These are phyloP conservation scores for Lithospermum erythrorhizon DNA, from an alignment of 257 asterid species.

Conservation along the genomic window DNA sequence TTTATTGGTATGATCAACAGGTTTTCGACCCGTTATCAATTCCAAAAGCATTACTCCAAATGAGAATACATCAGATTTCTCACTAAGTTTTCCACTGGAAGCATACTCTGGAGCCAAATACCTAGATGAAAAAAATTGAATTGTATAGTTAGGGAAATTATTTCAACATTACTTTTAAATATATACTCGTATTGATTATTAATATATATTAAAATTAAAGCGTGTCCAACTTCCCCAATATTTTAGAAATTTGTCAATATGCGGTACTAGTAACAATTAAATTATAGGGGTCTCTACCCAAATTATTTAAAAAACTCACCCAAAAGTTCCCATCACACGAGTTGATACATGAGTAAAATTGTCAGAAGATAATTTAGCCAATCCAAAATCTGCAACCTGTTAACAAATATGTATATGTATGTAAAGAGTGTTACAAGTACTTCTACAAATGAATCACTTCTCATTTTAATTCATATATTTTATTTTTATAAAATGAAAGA, in stretches of 20 bases:
- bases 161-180: no score
- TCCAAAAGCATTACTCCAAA: constrained; percentile 91
- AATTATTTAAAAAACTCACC: constrained; percentile 27
- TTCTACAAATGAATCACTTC: no score
- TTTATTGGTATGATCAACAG: constrained; percentile 50
- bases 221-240: no score
- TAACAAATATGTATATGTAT: neutral
- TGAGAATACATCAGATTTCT: constrained; percentile 87
- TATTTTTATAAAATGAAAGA: neutral
- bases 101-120: constrained; percentile 94
- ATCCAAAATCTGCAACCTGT: constrained; percentile 94
- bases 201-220: neutral
- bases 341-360: constrained; percentile 85
- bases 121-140: constrained; percentile 20
- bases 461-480: neutral
- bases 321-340: constrained; percentile 98
- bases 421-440: no score
- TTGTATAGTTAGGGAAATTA: neutral
- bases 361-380: constrained; percentile 85
- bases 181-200: no score
- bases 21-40: constrained; percentile 70
- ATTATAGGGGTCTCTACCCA: neutral
- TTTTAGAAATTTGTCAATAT: no score
- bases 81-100: constrained; percentile 76
- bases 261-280: no score